A percentile compares a stretch with the other conserved stretches of the same genome.
Evolutionary conservation across 768 basidiomycete species (phyloP).

Genomic region (Botryobasidium botryosum): DNA sequence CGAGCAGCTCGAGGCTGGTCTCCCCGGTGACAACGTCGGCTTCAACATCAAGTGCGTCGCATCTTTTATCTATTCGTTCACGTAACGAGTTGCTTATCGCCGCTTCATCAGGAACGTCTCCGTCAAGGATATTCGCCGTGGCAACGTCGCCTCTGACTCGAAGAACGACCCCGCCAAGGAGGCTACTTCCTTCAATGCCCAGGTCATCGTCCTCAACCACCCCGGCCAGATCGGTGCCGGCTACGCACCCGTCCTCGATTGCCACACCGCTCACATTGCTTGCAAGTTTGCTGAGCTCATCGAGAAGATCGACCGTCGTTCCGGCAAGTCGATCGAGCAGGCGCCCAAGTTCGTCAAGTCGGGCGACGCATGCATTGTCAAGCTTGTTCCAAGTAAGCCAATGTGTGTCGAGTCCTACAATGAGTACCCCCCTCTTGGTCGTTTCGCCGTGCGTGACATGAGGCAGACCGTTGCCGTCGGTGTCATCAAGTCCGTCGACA

Average conservation of each 20-base stretch:
- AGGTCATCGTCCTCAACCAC: conserved; percentile 99
- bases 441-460: conserved; percentile 99
- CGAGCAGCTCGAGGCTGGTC: conserved; percentile 88
- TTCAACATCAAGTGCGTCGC: conserved; percentile 85
- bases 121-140: conserved; percentile 99
- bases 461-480: conserved; percentile 98
- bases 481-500: conserved; percentile 96
- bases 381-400: conserved; percentile 90
- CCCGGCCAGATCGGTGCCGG: conserved; percentile 99
- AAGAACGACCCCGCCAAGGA: conserved; percentile 99
- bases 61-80: background rate
- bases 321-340: conserved; percentile 81
- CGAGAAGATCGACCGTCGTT: conserved; percentile 99
- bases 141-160: conserved; percentile 97
- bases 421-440: conserved; percentile 98
- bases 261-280: conserved; percentile 99
- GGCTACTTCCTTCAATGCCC: conserved; percentile 97
- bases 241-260: conserved; percentile 97
- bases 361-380: conserved; percentile 98
- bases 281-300: conserved; percentile 98
- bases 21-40: conserved; percentile 98
- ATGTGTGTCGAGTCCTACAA: conserved; percentile 91
- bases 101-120: conserved; percentile 74
- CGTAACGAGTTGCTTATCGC: background rate
- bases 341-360: conserved; percentile 97